phyloP scores from a whole-genome alignment of 73 alveolate species.

The Uronychia binucleata region DNA sequence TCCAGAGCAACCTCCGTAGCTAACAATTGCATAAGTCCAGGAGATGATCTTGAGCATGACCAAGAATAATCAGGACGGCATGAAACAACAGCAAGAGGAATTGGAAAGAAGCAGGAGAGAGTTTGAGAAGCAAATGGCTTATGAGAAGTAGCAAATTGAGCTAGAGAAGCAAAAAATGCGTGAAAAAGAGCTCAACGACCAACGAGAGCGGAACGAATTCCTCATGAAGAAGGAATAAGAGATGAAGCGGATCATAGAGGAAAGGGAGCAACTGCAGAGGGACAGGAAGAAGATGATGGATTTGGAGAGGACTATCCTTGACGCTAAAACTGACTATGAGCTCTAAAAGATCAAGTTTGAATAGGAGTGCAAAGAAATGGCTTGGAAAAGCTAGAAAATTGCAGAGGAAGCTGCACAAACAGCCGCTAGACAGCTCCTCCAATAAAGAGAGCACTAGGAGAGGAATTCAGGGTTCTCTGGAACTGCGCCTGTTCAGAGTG shows the following conservation, averaged over 20 bases:
- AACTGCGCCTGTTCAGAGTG: no score
- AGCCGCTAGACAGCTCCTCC: neutral
- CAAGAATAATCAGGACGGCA: constrained; percentile 22
- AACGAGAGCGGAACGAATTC: constrained; percentile 12
- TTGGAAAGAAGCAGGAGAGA: constrained; percentile 23
- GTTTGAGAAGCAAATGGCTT: constrained; percentile 27
- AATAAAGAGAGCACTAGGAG: neutral
- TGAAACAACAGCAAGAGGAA: constrained; percentile 17
- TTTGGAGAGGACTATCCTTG: neutral
- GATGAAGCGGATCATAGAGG: constrained; percentile 9
- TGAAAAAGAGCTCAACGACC: constrained; percentile 19
- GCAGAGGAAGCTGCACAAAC: neutral
- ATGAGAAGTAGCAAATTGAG: neutral
- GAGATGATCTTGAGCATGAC: constrained; percentile 12
- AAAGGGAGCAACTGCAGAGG: neutral
- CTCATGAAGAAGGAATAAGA: neutral
- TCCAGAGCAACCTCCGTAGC: no score
- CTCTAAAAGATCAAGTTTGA: neutral
- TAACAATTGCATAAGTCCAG: constrained; percentile 12
- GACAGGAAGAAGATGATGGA: constrained; percentile 6
- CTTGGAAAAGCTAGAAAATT: neutral
- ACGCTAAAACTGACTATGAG: neutral
- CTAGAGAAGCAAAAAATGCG: constrained; percentile 4
- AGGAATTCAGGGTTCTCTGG: neutral
- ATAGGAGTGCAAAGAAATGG: neutral